phyloP scores from a whole-genome alignment of 2,329 filamentous ascomycete genomes.

The Nemania bipapillata region DNA sequence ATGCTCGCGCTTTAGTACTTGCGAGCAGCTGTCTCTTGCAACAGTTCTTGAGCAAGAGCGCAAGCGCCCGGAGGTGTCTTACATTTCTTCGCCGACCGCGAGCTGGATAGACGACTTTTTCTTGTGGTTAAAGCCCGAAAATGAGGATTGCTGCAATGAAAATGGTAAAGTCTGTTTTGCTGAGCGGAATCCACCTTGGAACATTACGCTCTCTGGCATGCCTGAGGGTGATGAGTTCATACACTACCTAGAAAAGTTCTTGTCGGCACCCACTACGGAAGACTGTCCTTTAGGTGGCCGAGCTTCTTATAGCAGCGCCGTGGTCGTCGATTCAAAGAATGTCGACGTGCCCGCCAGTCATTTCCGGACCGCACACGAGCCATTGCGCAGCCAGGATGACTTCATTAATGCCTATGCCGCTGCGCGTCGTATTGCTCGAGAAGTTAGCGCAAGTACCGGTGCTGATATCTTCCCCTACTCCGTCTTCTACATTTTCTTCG shows the following conservation, averaged over 20 bases:
- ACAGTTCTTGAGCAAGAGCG: conserved; percentile 95
- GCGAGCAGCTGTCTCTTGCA: conserved; percentile 81
- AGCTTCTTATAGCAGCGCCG: conserved; percentile 84
- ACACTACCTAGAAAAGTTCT: conserved; percentile 84
- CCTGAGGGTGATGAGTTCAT: conserved; percentile 93
- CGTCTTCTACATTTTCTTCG: conserved; percentile 98
- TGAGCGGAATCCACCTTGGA: conserved; percentile 82
- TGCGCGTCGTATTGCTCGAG: conserved; percentile 85
- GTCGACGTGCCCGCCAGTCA: conserved; percentile 82
- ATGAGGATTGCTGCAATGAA: conserved; percentile 78
- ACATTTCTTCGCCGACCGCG: conserved; percentile 86
- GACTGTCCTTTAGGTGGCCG: conserved; percentile 89
- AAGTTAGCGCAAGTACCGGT: conserved; percentile 75
- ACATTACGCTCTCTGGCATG: conserved; percentile 89
- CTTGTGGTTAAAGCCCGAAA: conserved; percentile 90
- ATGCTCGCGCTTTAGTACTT: conserved; percentile 91
- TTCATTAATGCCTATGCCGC: conserved; percentile 92
- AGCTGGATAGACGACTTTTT: conserved; percentile 99
- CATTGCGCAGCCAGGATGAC: conserved; percentile 86
- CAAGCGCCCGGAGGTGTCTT: conserved; percentile 87
- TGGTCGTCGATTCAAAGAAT: conserved; percentile 77
- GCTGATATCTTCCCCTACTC: conserved; percentile 95
- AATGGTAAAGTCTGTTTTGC: conserved; percentile 80
- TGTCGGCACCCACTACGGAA: conserved; percentile 80
- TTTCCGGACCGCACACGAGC: conserved; percentile 90